phyloP scores from a whole-genome alignment of 305 asterid genomes.

The Striga hermonthica region DNA sequence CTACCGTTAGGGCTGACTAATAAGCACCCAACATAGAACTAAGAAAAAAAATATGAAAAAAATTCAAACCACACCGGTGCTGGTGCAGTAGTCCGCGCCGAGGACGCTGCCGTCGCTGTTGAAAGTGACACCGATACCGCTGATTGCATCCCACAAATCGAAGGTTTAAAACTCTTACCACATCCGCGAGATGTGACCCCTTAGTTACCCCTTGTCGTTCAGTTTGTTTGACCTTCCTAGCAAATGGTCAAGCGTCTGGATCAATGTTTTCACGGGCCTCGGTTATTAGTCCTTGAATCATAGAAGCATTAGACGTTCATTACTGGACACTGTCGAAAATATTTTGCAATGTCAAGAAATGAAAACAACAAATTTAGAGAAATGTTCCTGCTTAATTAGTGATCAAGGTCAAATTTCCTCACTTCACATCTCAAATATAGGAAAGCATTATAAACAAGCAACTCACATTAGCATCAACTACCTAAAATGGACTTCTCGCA shows the following conservation, averaged over 20 bases:
- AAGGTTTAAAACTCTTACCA: conserved; percentile 56
- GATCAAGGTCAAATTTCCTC: conserved; percentile 21
- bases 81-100: too few relatives aligned
- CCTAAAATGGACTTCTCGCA: conserved; percentile 97
- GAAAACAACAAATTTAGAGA: conserved; percentile 24
- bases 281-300: conserved; percentile 76
- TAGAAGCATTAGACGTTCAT: conserved; percentile 27
- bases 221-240: conserved; percentile 80
- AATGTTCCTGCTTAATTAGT: conserved; percentile 25
- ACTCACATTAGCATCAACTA: conserved; percentile 93
- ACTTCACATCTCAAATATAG: conserved; percentile 9
- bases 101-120: too few relatives aligned
- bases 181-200: conserved; percentile 87
- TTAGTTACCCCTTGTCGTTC: conserved; percentile 89
- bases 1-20: neutral
- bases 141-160: too few relatives aligned
- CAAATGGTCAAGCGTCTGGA: conserved; percentile 94
- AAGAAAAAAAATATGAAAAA: too few relatives aligned
- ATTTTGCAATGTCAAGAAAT: neutral
- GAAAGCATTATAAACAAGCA: conserved; percentile 20
- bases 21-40: too few relatives aligned
- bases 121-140: too few relatives aligned
- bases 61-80: too few relatives aligned
- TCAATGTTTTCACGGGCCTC: conserved; percentile 95
- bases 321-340: conserved; percentile 14